Percentiles rank a stretch among this genome's conserved stretches.
phyloP scores from a whole-genome alignment of 2,329 filamentous ascomycete species.

The Diaporthe longicolla region DNA sequence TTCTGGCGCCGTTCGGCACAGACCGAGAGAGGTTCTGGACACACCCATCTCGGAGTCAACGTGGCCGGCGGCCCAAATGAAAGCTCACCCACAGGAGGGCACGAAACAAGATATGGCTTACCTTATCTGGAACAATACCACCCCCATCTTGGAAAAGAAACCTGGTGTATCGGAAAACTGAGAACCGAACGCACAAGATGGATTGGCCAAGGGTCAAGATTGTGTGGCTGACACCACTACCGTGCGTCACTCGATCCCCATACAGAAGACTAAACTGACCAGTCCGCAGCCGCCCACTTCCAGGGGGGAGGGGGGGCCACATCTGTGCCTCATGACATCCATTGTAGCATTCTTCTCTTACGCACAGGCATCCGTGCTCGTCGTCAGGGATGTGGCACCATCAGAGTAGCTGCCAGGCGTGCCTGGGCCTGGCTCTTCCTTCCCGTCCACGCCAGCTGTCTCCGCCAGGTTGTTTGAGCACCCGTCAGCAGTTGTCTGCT shows the following conservation, averaged over 20 bases:
- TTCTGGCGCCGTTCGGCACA: not conserved
- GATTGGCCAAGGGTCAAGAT: constrained; percentile 28
- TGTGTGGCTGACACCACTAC: constrained; percentile 30
- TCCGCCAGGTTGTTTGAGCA: not conserved
- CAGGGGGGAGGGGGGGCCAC: not conserved
- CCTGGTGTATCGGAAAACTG: constrained; percentile 21
- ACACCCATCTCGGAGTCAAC: not conserved
- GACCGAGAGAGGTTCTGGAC: constrained; percentile 26
- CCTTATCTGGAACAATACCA: constrained; percentile 22
- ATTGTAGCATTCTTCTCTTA: constrained; percentile 19
- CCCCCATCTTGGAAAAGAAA: constrained; percentile 11
- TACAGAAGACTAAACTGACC: constrained; percentile 28
- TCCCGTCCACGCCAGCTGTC: constrained; percentile 8
- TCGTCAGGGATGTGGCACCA: constrained; percentile 27
- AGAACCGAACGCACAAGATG: constrained; percentile 22
- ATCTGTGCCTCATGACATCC: constrained; percentile 26
- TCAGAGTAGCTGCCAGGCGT: constrained; percentile 13
- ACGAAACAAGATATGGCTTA: constrained; percentile 22
- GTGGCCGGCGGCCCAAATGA: constrained; percentile 14
- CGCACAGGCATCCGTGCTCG: constrained; percentile 32
- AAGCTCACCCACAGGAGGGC: not conserved
- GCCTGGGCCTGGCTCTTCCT: not conserved
- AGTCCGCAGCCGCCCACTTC: constrained; percentile 22
- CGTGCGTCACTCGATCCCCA: constrained; percentile 30
- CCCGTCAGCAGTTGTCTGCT: constrained; percentile 23